Base-by-base conservation (phyloP, 345 rosid genomes). In the Salix arbutifolia region DNA sequence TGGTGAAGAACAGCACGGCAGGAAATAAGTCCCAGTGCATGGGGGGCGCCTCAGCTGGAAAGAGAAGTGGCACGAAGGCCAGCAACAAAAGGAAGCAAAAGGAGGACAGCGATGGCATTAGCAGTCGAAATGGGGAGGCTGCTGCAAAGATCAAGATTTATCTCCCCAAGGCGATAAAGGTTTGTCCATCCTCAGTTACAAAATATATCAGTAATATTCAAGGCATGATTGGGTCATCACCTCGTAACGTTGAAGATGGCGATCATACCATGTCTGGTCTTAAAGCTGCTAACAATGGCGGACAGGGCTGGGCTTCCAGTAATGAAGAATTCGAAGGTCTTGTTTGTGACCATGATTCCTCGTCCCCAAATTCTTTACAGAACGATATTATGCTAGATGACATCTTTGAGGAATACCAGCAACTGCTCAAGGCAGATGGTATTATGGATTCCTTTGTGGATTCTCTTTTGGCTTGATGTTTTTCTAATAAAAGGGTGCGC, bases 91-190 rank as follows among this genome's bases (percentile, higher is more conserved):
- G n/a, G 37, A 60, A 48, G 61, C 38, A 9, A 50, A 52, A 61
- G 7, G 67, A 67, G 46, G 26, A 23, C n/a, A 76, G 19, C 3
- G 25, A 46, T 37, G 31, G 28, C 3, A 65, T 66, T 25, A 12
- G 35, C 6, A 52, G 4, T 33, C 30, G 4, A 46, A 65, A 77
- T 18, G 74, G 60, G 38, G 42, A 21, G 8, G 38, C 8, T 17
- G 8, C 10, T 2, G 13, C 35, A 8, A 83, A 50, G 53, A 31
- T 66, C 37, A 87, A 81, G 80, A 68, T 79, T 50, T 78, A 85
- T 69, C 81, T 73, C 1, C 90, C 86, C 1, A 85, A 78, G 60
- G 81, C 85, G 26, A 50, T 1, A 8, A 81, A 81, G 80, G 76
- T 87, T 30, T 74, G 80, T 5, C 28, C 74, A 18, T 61, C 69